Conservation (phyloP, 2,329 filamentous ascomycete species). For the Graphilbum sp. region DNA sequence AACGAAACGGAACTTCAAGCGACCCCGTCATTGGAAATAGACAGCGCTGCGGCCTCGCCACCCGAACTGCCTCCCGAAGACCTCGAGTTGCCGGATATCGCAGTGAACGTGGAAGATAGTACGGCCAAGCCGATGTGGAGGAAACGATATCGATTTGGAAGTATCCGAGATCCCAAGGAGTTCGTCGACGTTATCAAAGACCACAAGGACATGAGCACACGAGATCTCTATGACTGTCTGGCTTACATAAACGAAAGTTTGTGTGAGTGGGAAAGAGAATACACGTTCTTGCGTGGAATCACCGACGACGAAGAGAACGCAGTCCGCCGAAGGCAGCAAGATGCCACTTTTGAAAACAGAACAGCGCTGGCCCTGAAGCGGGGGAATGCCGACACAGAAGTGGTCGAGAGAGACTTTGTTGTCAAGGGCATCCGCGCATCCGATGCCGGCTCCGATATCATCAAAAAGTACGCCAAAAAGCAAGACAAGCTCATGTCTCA, state of each 20-base stretch:
- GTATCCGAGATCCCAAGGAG: constrained; percentile 32
- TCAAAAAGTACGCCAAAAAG: constrained; percentile 26
- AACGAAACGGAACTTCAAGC: background rate
- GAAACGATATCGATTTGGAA: constrained; percentile 28
- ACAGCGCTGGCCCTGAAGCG: constrained; percentile 26
- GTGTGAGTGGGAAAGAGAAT: constrained; percentile 37
- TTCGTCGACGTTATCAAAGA: constrained; percentile 32
- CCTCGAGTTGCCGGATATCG: too few relatives aligned
- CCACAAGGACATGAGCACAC: constrained; percentile 29
- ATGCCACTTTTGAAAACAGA: constrained; percentile 18
- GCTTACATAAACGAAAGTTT: constrained; percentile 28
- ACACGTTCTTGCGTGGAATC: constrained; percentile 28
- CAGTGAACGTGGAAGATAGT: constrained; percentile 2
- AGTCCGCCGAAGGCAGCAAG: constrained; percentile 27
- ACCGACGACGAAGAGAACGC: constrained; percentile 43
- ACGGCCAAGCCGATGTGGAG: constrained; percentile 11
- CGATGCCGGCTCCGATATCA: constrained; percentile 24
- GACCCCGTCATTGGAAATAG: constrained; percentile 1
- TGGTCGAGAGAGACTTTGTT: constrained; percentile 33
- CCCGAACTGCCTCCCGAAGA: too few relatives aligned
- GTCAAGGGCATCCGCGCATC: constrained; percentile 36
- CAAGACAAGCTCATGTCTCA: constrained; percentile 44
- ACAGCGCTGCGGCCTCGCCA: constrained; percentile 2
- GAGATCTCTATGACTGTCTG: constrained; percentile 27
- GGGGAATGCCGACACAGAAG: constrained; percentile 25